Conservation (phyloP, 2,329 filamentous ascomycete genomes). For the Bipolaris bicolor region DNA sequence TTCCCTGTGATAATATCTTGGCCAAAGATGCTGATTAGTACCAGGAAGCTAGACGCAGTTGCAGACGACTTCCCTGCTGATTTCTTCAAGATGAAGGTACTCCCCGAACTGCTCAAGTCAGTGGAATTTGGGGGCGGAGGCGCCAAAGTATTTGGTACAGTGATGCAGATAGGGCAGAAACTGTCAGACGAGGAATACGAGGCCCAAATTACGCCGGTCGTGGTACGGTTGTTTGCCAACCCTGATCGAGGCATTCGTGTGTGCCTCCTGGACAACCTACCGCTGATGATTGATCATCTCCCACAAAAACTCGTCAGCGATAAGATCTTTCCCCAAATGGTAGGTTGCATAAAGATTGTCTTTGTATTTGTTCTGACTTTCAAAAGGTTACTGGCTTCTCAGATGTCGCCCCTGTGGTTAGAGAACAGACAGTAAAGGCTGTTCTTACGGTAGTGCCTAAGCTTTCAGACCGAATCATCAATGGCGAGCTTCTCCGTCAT, state of each 20-base stretch:
- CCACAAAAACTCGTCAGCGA: conserved; percentile 90
- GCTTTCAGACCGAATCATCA: conserved; percentile 88
- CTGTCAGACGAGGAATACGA: conserved; percentile 91
- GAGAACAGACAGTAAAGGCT: conserved; percentile 95
- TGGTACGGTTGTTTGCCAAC: conserved; percentile 86
- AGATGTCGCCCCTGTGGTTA: conserved; percentile 85
- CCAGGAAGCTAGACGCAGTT: conserved; percentile 77
- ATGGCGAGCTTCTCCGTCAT: conserved; percentile 88
- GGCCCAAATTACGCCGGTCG: conserved; percentile 78
- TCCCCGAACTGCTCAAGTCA: conserved; percentile 95
- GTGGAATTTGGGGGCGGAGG: conserved; percentile 98
- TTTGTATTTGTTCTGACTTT: conserved; percentile 31
- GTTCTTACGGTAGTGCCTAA: conserved; percentile 87
- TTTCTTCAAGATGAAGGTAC: conserved; percentile 95
- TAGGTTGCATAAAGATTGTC: conserved; percentile 42
- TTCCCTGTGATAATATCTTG: neutral
- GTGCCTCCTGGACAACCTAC: conserved; percentile 85
- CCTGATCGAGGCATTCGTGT: conserved; percentile 92
- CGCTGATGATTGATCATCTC: conserved; percentile 88
- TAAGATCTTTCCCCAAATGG: conserved; percentile 95
- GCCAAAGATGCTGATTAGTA: conserved; percentile 15
- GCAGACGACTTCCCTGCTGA: conserved; percentile 96
- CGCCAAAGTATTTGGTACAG: conserved; percentile 83
- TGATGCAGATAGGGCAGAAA: conserved; percentile 90
- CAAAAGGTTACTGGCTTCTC: conserved; percentile 90